Base-by-base conservation (phyloP, 2,329 filamentous ascomycete genomes). In the Nectriaceae sp. region DNA sequence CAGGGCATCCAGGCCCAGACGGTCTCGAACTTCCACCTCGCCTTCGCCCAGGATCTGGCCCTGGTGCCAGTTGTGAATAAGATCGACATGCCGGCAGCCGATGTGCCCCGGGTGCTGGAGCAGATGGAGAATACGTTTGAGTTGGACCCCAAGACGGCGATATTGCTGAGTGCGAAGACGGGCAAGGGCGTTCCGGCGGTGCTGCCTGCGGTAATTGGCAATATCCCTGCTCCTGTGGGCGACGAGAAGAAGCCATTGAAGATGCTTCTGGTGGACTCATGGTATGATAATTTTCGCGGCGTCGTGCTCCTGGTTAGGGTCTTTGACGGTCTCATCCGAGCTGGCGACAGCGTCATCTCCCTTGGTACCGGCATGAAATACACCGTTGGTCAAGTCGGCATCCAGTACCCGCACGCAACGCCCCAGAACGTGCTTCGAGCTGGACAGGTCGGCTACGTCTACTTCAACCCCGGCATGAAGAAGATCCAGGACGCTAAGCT, bases 381-480 rank as follows among this genome's bases (percentile, higher is more conserved):
- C 71, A 90, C 84, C 6, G 91, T 97, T 4, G 94, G 94, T 13
- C 93, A 99, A 68, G 93, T 99, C 1, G 94, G 94, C 29, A 97
- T 99, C 56, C 94, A 97, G 81, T 90, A 97, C 63, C 94, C 94
- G 0, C 79, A 89, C 37, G 89, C 92, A 63, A 93, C 88, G 1
- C 83, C 92, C 0, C 91, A 96, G 69, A 84, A 80, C 2, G 76
- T 84, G 6, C 76, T 99, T 44, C 85, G 91, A 4, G 93, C 94
- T 1, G 94, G 94, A 1, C 94, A 99, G 70, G 90, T 99, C 3
- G 94, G 94, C 42, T 99, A 99, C 65, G 85, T 99, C 36, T 91
- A 88, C 72, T 97, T 99, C 77, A 99, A 97, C 65, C 94, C 94
- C 0, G 94, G 93, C 46, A 99, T 99, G 94, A 97, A 97, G 75